phyloP scores from a whole-genome alignment of 805 yeast genomes.

The Saturnispora bothae region DNA sequence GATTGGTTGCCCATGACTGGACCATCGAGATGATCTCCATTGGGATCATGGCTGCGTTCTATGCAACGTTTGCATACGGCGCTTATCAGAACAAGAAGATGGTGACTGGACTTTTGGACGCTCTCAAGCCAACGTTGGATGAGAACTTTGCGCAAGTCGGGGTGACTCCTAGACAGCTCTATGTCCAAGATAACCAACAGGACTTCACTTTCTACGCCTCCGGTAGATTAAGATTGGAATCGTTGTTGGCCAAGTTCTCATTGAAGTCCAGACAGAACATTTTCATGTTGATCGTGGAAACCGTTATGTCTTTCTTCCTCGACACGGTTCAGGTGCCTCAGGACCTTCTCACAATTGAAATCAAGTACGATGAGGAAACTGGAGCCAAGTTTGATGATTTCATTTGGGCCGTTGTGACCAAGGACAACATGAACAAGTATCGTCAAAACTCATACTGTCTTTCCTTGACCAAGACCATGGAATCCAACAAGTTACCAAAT shows the following conservation, averaged over 20 bases:
- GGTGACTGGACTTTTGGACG: constrained; percentile 42
- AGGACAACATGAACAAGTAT: constrained; percentile 64
- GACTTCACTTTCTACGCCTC: constrained; percentile 66
- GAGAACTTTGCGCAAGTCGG: constrained; percentile 78
- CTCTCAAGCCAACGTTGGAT: constrained; percentile 39
- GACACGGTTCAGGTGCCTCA: constrained; percentile 44
- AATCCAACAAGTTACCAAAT: constrained; percentile 56
- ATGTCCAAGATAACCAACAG: constrained; percentile 54
- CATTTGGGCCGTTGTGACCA: constrained; percentile 76
- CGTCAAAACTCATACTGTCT: constrained; percentile 74
- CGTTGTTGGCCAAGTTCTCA: constrained; percentile 48
- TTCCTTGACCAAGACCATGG: constrained; percentile 75
- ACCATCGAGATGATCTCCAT: constrained; percentile 53
- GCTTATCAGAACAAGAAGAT: constrained; percentile 42
- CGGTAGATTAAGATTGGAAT: constrained; percentile 72
- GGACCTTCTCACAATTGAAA: constrained; percentile 52
- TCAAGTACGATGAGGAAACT: constrained; percentile 39
- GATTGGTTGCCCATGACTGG: constrained; percentile 65
- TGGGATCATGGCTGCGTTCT: constrained; percentile 38
- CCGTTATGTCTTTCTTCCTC: constrained; percentile 45
- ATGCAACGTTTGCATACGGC: constrained; percentile 48
- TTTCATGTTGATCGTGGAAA: constrained; percentile 56
- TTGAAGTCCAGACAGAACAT: constrained; percentile 75
- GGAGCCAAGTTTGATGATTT: constrained; percentile 50
- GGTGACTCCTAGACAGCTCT: constrained; percentile 33